Evolutionary conservation across 2,329 filamentous ascomycete genomes (phyloP).

Genomic region (Fusarium sublunatum): DNA sequence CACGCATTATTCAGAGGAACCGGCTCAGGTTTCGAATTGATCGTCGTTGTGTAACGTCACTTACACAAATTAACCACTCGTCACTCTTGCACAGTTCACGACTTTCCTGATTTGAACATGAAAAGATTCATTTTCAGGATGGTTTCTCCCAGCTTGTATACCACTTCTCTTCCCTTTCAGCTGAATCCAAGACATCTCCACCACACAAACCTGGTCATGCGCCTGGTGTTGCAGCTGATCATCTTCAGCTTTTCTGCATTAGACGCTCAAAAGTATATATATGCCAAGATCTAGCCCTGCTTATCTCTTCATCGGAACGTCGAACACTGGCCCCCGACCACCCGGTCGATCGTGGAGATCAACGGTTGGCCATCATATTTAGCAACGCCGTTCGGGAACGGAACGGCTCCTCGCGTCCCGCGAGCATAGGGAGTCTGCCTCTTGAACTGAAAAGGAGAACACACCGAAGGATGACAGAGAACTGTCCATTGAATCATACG

Average conservation of each 20-base stretch:
- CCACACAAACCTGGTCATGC: slow-evolving; percentile 10
- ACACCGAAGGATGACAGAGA: neutral
- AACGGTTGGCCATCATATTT: slow-evolving; percentile 17
- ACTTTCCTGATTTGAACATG: neutral
- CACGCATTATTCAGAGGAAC: neutral
- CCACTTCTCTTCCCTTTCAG: slow-evolving; percentile 19
- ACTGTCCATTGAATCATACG: neutral
- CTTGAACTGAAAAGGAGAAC: neutral
- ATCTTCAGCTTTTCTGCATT: slow-evolving; percentile 34
- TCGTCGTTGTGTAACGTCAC: slow-evolving; percentile 10
- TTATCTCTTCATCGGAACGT: slow-evolving; percentile 1
- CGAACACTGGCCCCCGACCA: neutral
- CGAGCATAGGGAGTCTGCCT: neutral
- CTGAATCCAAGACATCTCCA: slow-evolving; percentile 7
- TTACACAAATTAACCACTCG: neutral
- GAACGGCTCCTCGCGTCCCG: neutral
- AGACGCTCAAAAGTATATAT: neutral
- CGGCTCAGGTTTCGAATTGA: slow-evolving; percentile 26
- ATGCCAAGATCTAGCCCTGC: no score
- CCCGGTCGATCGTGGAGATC: slow-evolving; percentile 20
- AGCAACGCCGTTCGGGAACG: slow-evolving; percentile 2
- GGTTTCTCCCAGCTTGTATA: neutral
- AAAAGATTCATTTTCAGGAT: slow-evolving; percentile 1
- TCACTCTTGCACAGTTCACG: neutral
- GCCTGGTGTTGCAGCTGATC: slow-evolving; percentile 3